Percentiles rank a stretch among this genome's conserved stretches.
These are phyloP conservation scores for Colletotrichum tofieldiae DNA, from an alignment of 2,329 filamentous ascomycete species.

Conservation along the genomic window DNA sequence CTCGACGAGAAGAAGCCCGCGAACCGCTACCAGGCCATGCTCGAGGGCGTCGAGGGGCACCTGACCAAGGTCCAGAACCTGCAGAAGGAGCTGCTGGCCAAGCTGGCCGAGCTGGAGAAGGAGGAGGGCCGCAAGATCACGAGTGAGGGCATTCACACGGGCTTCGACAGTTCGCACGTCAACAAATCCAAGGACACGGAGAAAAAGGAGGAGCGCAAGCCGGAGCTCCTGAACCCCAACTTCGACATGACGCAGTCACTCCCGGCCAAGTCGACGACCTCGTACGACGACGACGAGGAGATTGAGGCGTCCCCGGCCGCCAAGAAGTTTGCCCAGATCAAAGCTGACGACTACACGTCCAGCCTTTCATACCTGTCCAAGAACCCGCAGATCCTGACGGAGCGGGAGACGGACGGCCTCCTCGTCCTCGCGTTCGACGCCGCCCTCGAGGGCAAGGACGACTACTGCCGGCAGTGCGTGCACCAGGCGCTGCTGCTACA, in stretches of 20 bases:
- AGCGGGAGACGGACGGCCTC: slow-evolving; percentile 91
- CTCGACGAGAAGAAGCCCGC: slow-evolving; percentile 82
- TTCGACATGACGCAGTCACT: slow-evolving; percentile 49
- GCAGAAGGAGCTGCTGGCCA: slow-evolving; percentile 81
- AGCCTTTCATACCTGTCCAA: slow-evolving; percentile 84
- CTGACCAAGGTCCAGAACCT: slow-evolving; percentile 83
- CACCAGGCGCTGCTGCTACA: slow-evolving; percentile 94
- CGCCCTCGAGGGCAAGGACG: slow-evolving; percentile 82
- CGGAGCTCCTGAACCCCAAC: slow-evolving; percentile 85
- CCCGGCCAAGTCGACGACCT: slow-evolving; percentile 57
- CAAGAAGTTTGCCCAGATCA: slow-evolving; percentile 87
- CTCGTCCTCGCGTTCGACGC: slow-evolving; percentile 93
- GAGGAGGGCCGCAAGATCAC: slow-evolving; percentile 93
- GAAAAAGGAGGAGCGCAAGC: slow-evolving; percentile 64
- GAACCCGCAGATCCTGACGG: slow-evolving; percentile 84
- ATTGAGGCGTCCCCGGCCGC: slow-evolving; percentile 83
- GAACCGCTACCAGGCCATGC: slow-evolving; percentile 80
- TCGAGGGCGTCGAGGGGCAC: slow-evolving; percentile 84
- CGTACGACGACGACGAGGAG: slow-evolving; percentile 78
- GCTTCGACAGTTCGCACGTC: slow-evolving; percentile 91
- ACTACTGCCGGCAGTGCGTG: slow-evolving; percentile 88
- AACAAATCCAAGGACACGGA: slow-evolving; percentile 70
- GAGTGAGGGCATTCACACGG: slow-evolving; percentile 88
- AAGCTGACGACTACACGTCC: slow-evolving; percentile 79
- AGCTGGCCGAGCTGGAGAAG: slow-evolving; percentile 86